Conservation (phyloP, 1,139 yeast genomes). For the Candida sp. region DNA sequence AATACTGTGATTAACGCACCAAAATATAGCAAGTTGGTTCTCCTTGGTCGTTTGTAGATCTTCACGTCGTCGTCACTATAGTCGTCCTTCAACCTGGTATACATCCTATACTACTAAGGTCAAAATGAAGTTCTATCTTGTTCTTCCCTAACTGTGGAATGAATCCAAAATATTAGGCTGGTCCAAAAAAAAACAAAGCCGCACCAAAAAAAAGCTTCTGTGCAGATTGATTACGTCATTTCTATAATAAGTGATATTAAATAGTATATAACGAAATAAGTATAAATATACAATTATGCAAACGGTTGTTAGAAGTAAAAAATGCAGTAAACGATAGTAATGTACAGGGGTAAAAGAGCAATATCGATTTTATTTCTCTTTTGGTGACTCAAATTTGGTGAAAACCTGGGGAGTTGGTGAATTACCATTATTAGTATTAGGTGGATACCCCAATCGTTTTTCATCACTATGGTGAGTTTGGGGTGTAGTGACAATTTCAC, state of each 20-base stretch:
- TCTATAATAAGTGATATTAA: not conserved
- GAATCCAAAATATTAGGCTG: not conserved
- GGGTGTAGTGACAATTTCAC: slow-evolving; percentile 28
- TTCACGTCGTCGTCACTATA: not conserved
- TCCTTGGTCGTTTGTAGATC: not conserved
- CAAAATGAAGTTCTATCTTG: too few species aligned
- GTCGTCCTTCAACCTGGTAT: not conserved
- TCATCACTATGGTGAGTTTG: slow-evolving; percentile 14
- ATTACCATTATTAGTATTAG: not conserved
- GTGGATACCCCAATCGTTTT: not conserved
- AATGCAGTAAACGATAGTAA: not conserved
- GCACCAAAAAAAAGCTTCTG: not conserved
- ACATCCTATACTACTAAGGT: not conserved
- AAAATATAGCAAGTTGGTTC: not conserved
- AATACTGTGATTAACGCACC: slow-evolving; percentile 25
- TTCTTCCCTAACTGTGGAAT: not conserved
- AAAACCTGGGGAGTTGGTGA: not conserved
- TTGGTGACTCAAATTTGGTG: not conserved
- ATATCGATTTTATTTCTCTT: not conserved
- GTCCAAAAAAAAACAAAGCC: not conserved
- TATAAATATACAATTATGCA: too few species aligned
- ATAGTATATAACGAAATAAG: not conserved
- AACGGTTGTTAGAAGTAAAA: not conserved
- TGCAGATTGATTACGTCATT: not conserved
- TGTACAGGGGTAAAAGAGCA: not conserved